These are phyloP conservation scores for Pseudogymnoascus sp. DNA, from an alignment of 2,329 filamentous ascomycete species.

Conservation along the genomic window DNA sequence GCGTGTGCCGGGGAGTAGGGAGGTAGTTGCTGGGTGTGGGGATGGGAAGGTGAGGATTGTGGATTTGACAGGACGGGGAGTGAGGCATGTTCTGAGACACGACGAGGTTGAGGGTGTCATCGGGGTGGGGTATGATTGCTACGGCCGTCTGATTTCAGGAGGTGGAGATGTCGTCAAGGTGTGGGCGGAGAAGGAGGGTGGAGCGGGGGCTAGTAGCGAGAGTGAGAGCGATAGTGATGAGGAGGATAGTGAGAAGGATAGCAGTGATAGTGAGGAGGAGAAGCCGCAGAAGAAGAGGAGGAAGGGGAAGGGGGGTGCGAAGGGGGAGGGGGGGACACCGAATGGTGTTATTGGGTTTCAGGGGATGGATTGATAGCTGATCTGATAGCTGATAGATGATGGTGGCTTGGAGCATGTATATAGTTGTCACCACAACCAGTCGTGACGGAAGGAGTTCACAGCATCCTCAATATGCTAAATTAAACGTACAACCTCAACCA, in stretches of 20 bases:
- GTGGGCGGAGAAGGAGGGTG: slow-evolving; percentile 63
- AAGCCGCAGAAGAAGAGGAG: slow-evolving; percentile 22
- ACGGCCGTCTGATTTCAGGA: slow-evolving; percentile 79
- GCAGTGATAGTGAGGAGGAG: slow-evolving; percentile 21
- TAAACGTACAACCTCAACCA: not conserved
- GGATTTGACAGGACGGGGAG: slow-evolving; percentile 63
- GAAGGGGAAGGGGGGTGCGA: slow-evolving; percentile 25
- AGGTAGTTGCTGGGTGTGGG: slow-evolving; percentile 70
- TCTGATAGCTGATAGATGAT: not conserved
- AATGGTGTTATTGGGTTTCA: slow-evolving; percentile 27
- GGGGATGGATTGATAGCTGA: slow-evolving; percentile 21
- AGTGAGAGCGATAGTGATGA: slow-evolving; percentile 21
- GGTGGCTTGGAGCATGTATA: not conserved
- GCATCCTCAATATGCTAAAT: not conserved
- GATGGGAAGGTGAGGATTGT: slow-evolving; percentile 74
- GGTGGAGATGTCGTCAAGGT: slow-evolving; percentile 82
- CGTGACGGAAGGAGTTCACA: not conserved
- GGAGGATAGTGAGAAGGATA: slow-evolving; percentile 15
- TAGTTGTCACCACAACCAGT: not conserved
- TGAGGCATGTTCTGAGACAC: slow-evolving; percentile 54
- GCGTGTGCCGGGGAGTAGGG: slow-evolving; percentile 62
- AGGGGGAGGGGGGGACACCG: slow-evolving; percentile 15
- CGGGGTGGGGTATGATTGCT: slow-evolving; percentile 73
- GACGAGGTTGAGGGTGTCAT: slow-evolving; percentile 83
- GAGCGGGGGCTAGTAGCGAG: not conserved